Evolutionary conservation across 2,329 filamentous ascomycete species (phyloP).

Genomic region (Epichloe baconii): DNA sequence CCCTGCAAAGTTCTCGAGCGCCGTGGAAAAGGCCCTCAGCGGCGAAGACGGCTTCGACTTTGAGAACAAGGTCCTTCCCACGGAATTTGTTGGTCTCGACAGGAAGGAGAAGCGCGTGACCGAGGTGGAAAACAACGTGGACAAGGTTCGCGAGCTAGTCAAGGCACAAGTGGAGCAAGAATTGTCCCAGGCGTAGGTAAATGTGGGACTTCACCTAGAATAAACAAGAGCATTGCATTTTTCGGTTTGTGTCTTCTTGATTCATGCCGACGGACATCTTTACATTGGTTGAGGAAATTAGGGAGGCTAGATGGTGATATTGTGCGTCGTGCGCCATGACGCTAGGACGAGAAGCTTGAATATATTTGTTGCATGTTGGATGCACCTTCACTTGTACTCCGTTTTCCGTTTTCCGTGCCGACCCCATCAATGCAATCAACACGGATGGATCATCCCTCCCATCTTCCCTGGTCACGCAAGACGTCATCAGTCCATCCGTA

Average conservation of each 20-base stretch:
- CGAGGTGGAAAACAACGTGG: constrained; percentile 57
- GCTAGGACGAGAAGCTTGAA: too few relatives aligned
- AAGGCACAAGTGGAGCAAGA: constrained; percentile 59
- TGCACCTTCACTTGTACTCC: too few relatives aligned
- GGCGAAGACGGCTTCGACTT: constrained; percentile 64
- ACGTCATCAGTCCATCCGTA: too few relatives aligned
- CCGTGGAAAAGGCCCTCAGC: constrained; percentile 68
- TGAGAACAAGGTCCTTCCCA: constrained; percentile 57
- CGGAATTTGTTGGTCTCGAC: constrained; percentile 70
- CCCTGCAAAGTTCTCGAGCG: constrained; percentile 83
- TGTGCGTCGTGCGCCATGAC: too few relatives aligned
- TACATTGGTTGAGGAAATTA: too few relatives aligned
- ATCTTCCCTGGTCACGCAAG: too few relatives aligned
- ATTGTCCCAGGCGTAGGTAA: constrained; percentile 24
- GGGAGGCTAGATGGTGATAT: too few relatives aligned
- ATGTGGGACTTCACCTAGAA: background rate
- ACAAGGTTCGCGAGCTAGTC: constrained; percentile 63
- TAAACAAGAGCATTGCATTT: background rate
- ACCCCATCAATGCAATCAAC: too few relatives aligned
- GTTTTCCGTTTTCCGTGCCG: too few relatives aligned
- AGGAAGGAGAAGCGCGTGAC: constrained; percentile 62
- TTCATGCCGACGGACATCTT: background rate
- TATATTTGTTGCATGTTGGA: too few relatives aligned
- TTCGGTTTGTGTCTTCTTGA: background rate
- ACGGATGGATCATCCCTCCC: too few relatives aligned